Evolutionary conservation across 306 rosid genomes (phyloP).

Genomic region (Corylus americana): DNA sequence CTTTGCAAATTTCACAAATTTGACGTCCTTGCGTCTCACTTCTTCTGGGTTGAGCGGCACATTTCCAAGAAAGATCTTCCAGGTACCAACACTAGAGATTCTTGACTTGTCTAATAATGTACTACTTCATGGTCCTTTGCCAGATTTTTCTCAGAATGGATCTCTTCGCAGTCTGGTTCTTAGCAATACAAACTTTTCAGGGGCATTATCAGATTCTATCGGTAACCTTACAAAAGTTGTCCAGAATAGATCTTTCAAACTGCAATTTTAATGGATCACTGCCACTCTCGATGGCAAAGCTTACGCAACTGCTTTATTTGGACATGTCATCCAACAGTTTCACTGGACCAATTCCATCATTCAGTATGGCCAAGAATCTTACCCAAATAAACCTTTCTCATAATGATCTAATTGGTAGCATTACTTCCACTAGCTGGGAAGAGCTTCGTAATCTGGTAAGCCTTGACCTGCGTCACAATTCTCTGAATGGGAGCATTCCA

Average conservation of each 20-base stretch:
- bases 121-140: conserved; percentile 29
- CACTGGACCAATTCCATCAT: conserved; percentile 42
- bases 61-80: conserved; percentile 36
- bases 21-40: conserved; percentile 15
- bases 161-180: conserved; percentile 13
- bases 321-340: conserved; percentile 38
- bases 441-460: conserved; percentile 17
- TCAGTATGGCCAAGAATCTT: conserved; percentile 31
- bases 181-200: conserved; percentile 27
- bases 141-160: conserved; percentile 28
- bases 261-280: conserved; percentile 38
- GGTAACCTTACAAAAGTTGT: conserved; percentile 28
- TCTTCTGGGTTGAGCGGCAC: conserved; percentile 18
- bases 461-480: conserved; percentile 22
- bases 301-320: conserved; percentile 29
- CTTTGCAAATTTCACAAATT: conserved; percentile 24
- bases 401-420: conserved; percentile 20
- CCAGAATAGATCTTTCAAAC: conserved; percentile 24
- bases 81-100: conserved; percentile 23
- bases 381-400: conserved; percentile 20
- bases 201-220: conserved; percentile 26
- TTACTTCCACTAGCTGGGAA: conserved; percentile 20
- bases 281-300: conserved; percentile 30
- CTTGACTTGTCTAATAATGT: conserved; percentile 33
- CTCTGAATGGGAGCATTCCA: conserved; percentile 32